Conservation (phyloP, 1,139 yeast genomes). For the Taphrina flavorubra region DNA sequence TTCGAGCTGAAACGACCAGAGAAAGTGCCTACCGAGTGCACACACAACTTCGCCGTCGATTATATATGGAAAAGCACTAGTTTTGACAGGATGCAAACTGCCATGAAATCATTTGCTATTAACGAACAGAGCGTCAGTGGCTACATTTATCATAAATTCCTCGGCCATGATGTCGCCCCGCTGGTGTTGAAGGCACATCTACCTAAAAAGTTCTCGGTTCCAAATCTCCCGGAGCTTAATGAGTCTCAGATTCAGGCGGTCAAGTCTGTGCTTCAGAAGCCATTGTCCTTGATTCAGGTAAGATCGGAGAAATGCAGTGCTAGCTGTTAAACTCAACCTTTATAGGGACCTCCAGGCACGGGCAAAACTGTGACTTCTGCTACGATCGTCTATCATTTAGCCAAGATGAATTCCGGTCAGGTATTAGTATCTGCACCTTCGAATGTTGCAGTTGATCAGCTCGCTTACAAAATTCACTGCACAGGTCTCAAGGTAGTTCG, state of each 20-base stretch:
- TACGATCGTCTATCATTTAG: conserved; percentile 78
- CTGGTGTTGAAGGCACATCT: conserved; percentile 64
- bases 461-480: conserved; percentile 70
- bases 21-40: conserved; percentile 65
- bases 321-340: background rate
- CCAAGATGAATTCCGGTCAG: conserved; percentile 62
- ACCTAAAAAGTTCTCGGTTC: conserved; percentile 69
- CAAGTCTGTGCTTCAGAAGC: conserved; percentile 69
- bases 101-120: conserved; percentile 73
- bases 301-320: conserved; percentile 30
- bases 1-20: conserved; percentile 63
- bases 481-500: conserved; percentile 80
- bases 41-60: conserved; percentile 78
- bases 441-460: conserved; percentile 92
- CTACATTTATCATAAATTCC: conserved; percentile 74
- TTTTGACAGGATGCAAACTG: conserved; percentile 81
- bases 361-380: conserved; percentile 96
- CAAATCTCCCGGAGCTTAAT: conserved; percentile 72
- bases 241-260: conserved; percentile 82
- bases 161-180: conserved; percentile 80
- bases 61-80: conserved; percentile 90
- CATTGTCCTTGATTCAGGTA: conserved; percentile 76
- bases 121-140: conserved; percentile 75
- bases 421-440: conserved; percentile 94
- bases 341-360: conserved; percentile 91